Evolutionary conservation across 2,329 filamentous ascomycete genomes (phyloP).

Genomic region (Neofusicoccum ribis): DNA sequence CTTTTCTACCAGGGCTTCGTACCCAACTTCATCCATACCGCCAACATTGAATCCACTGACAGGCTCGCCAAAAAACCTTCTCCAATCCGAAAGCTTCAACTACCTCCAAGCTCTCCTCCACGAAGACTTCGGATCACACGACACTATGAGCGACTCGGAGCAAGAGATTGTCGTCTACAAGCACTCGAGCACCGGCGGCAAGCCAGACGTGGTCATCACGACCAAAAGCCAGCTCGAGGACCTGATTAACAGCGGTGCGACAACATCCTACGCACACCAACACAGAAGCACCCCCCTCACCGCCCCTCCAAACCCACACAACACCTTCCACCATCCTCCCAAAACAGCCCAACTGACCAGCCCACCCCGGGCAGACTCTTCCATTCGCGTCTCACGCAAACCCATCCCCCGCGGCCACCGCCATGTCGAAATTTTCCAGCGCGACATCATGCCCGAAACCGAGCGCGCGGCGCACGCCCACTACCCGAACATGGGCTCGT

Average conservation of each 20-base stretch:
- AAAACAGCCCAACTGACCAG: neutral
- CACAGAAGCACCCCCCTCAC: neutral
- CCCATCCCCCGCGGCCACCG: neutral
- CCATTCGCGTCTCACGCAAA: neutral
- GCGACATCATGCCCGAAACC: neutral
- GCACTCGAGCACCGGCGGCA: neutral
- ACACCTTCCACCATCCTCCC: neutral
- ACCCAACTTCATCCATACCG: neutral
- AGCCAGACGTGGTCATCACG: neutral
- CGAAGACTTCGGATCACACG: neutral
- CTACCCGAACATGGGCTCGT: neutral
- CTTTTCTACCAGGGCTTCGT: neutral
- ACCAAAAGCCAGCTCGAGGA: neutral
- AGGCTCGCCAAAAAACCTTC: neutral
- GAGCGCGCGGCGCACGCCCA: neutral
- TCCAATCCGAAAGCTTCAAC: neutral
- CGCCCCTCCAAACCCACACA: neutral
- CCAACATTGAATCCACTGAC: neutral
- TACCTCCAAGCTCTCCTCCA: neutral
- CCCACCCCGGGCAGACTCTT: neutral
- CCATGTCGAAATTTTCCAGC: neutral
- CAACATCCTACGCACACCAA: neutral
- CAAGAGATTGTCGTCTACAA: constrained; percentile 8
- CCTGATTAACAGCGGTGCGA: neutral
- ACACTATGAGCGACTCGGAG: neutral